These are phyloP conservation scores for Colletotrichum sp. DNA, from an alignment of 2,329 filamentous ascomycete species.

Conservation along the genomic window DNA sequence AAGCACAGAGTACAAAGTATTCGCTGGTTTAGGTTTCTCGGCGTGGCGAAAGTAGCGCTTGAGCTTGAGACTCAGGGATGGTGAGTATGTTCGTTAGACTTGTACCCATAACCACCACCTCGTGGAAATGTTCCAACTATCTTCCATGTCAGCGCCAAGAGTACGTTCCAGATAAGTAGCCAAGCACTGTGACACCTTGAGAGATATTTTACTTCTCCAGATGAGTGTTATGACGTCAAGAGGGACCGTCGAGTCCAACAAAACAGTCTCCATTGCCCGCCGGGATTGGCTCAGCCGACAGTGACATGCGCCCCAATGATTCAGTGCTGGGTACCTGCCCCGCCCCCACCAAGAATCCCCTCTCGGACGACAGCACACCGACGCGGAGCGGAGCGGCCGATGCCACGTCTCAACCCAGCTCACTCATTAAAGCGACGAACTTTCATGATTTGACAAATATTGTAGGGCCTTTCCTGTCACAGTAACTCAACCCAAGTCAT, in stretches of 20 bases:
- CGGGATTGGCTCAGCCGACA: neutral
- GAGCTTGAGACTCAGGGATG: neutral
- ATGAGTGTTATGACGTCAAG: neutral
- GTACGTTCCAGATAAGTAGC: accelerated
- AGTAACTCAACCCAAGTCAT: neutral
- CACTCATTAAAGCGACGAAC: neutral
- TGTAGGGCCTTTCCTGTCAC: accelerated
- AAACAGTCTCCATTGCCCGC: neutral
- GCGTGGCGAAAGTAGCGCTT: neutral
- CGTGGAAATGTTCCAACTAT: neutral
- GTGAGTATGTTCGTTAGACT: neutral
- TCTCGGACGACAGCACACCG: constrained; percentile 14
- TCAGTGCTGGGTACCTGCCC: neutral
- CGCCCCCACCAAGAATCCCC: neutral
- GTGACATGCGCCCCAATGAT: constrained; percentile 14
- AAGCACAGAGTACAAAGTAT: accelerated
- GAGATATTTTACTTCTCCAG: neutral
- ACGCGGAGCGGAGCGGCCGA: neutral
- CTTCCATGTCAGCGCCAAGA: neutral
- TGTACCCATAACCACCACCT: neutral
- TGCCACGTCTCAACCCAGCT: neutral
- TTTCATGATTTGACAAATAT: neutral
- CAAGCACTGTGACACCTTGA: neutral
- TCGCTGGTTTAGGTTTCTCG: accelerated
- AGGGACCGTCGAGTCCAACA: neutral